Base-by-base conservation (phyloP, 306 rosid species). In the Rosa persica region DNA sequence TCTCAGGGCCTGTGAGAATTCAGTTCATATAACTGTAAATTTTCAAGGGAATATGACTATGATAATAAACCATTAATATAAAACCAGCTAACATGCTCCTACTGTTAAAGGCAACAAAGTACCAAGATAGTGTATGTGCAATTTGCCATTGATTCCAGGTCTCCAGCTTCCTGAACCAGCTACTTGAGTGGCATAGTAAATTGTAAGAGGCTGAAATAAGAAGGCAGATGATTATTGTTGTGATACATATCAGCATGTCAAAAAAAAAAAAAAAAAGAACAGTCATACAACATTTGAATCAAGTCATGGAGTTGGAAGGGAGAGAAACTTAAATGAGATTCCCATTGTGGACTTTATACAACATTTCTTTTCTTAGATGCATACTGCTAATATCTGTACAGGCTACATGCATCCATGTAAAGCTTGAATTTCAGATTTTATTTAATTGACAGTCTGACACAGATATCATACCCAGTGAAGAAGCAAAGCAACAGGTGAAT, bases 71-170 rank as follows among this genome's bases (percentile, higher is more conserved):
- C 23, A 40, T 13, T 16, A 30, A 47, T 11, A 67, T 7, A 30
- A 48, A 78, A 46, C 47, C 44, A 38, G 8, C 30, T 15, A 69
- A 55, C 38, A 27, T 42, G 36, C n/a, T 25, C 4, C 4, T 11
- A 40, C 20, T 27, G 20, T 69, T 11, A 2, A 40, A 77, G 68
- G 72, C 66, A 81, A 68, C 61, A 47, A 66, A 78, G 52, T 91
- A 95, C 98, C 98, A 73, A 95, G 97, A 84, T 86, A 95, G 79
- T 95, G 98, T 78, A 92, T 85, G 84, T 78, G 72, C 83, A 92
- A 77, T 80, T 86, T 81, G 75, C 87, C 79, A 61, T 75, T 27
- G 58, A 76, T 83, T 83, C 83, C 90, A 64, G 86, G 81, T 81
- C 81, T 86, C 82, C 48, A 70, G 77, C 75, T 77, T 78, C 87